A percentile compares a stretch with the other conserved stretches of the same genome.
Conservation (phyloP, 306 rosid species). For the Glycine latifolia region DNA sequence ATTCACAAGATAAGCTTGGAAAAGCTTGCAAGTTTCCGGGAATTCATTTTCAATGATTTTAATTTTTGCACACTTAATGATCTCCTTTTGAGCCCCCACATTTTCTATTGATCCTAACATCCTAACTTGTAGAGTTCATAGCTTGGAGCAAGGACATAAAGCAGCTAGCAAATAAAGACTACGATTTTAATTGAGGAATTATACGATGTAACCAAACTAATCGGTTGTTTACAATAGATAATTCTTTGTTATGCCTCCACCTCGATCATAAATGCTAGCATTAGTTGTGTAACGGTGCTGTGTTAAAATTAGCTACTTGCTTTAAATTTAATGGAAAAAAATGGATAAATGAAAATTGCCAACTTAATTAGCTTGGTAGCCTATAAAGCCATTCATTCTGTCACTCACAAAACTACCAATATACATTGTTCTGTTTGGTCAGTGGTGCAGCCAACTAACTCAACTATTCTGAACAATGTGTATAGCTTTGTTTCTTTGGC, state of each 20-base stretch:
- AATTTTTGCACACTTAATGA: not conserved
- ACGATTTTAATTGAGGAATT: not conserved
- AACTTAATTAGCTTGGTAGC: conserved; percentile 9
- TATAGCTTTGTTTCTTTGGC: conserved; percentile 75
- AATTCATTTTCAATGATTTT: not conserved
- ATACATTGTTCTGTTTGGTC: no score
- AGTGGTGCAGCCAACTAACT: no score
- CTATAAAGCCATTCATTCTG: conserved; percentile 10
- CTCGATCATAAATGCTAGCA: conserved; percentile 32
- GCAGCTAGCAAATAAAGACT: conserved; percentile 1
- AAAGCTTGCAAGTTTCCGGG: not conserved
- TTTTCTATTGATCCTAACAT: conserved; percentile 1
- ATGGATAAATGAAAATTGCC: not conserved
- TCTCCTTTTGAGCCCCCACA: not conserved
- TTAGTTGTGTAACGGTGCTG: not conserved
- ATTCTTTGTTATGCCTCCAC: not conserved
- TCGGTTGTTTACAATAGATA: not conserved
- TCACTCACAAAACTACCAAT: not conserved
- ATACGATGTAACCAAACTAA: conserved; percentile 11
- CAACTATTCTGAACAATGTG: conserved; percentile 53
- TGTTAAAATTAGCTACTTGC: not conserved
- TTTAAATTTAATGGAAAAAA: not conserved
- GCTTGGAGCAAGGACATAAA: not conserved
- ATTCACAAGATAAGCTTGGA: not conserved
- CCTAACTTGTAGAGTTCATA: not conserved